A percentile compares a stretch with the other conserved stretches of the same genome.
phyloP scores from a whole-genome alignment of 2,329 filamentous ascomycete species.

The Penicillium janthinellum region DNA sequence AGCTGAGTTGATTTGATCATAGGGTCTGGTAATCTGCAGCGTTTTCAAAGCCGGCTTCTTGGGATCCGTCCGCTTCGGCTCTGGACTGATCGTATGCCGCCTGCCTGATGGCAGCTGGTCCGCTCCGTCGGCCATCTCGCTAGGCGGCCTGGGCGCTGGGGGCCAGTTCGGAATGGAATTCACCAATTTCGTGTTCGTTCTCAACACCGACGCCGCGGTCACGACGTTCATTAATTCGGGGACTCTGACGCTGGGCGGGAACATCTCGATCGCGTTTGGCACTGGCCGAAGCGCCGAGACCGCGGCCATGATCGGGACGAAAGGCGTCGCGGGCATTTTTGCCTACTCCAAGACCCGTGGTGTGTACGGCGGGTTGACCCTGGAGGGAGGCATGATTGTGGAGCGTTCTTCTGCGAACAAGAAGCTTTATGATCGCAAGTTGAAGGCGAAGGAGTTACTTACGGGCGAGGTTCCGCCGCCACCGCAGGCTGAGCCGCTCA shows the following conservation, averaged over 20 bases:
- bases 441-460: conserved; percentile 77
- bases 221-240: conserved; percentile 89
- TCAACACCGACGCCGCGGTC: conserved; percentile 85
- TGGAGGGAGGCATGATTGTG: conserved; percentile 87
- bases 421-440: conserved; percentile 82
- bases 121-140: conserved; percentile 49
- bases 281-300: conserved; percentile 93
- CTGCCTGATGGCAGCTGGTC: conserved; percentile 51
- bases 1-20: background rate
- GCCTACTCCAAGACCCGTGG: conserved; percentile 97
- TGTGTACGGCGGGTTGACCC: conserved; percentile 85
- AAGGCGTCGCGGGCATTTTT: conserved; percentile 84
- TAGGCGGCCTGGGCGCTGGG: conserved; percentile 47
- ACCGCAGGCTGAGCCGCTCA: conserved; percentile 75
- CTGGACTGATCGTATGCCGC: conserved; percentile 49
- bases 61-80: conserved; percentile 50
- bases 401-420: conserved; percentile 93
- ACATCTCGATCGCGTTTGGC: conserved; percentile 89
- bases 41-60: conserved; percentile 50
- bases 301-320: conserved; percentile 82
- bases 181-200: conserved; percentile 84
- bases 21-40: conserved; percentile 52
- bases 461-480: conserved; percentile 76
- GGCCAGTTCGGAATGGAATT: conserved; percentile 51
- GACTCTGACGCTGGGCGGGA: conserved; percentile 85